Conservation (phyloP, 176 grass and related monocot species). For the Bothriochloa decipiens region DNA sequence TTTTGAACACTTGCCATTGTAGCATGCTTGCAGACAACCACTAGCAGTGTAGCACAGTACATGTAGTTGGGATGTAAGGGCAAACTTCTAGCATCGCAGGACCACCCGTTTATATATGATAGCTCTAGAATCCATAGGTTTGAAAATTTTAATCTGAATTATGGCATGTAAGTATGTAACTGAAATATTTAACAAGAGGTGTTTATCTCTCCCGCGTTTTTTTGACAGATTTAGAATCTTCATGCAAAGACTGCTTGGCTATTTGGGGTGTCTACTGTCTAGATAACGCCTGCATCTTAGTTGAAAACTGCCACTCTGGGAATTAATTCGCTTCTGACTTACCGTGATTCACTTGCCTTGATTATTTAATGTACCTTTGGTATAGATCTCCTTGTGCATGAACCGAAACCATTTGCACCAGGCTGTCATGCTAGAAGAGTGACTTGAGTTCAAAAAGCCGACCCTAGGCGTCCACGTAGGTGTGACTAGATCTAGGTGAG, state of each 20-base stretch:
- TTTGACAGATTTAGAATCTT: not conserved
- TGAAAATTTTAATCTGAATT: slow-evolving; percentile 8
- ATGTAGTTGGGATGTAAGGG: not conserved
- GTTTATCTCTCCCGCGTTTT: slow-evolving; percentile 2
- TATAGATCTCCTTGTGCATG: not conserved
- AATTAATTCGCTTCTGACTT: not conserved
- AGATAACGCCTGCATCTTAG: not conserved
- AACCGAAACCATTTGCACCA: not conserved
- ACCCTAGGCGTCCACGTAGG: too few relatives aligned
- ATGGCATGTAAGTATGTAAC: not conserved
- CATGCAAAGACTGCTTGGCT: not conserved
- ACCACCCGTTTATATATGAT: not conserved
- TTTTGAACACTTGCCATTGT: not conserved
- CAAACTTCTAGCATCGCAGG: not conserved
- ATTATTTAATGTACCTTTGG: not conserved
- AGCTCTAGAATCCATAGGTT: not conserved
- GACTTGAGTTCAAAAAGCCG: not conserved
- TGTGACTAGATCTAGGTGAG: too few relatives aligned
- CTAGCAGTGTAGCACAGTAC: not conserved
- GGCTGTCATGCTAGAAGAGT: not conserved
- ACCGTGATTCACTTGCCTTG: not conserved
- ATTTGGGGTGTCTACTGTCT: not conserved
- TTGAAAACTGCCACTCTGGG: not conserved
- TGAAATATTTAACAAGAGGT: not conserved
- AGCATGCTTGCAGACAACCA: not conserved